Evolutionary conservation across 177 flowering plant genomes (phyloP), one percentile per base, ranked within the genome.

Genomic region (Vitis hybrid): DNA sequence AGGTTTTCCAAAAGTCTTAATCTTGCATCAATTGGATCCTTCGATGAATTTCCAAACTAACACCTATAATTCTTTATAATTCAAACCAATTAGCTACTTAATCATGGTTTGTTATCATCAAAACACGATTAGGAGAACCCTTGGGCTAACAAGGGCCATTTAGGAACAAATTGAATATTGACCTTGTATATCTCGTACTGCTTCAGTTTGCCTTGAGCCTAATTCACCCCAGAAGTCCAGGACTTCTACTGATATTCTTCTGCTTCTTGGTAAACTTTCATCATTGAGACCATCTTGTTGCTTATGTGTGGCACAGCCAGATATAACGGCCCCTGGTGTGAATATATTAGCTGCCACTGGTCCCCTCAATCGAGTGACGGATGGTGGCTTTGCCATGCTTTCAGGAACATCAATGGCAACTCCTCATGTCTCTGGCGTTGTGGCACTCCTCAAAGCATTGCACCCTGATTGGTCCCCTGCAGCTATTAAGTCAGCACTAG

Each of bases 271-370:
- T 15, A 11, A 67, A 17, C 21, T n/a, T 15, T 30, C 11, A 14
- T 52, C 50, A 52, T 15, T 66, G 59, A 14, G 19, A 64, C 49
- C 30, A 54, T 10, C 6, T 11, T 14, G 34, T 13, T 54, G 13
- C 18, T 21, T 45, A 26, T 59, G 51, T 56, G 64, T 39, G 45
- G 45, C 10, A 8, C 79, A 79, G 82, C 82, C 79, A 2, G 82
- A 79, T 68, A 64, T 79, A 57, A 66, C 69, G 1, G 82, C 77
- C 11, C 82, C 82, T 2, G 82, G 82, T 2, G 75, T 70, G 17
- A 67, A 61, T 15, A 74, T 79, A 49, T 21, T 78, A 65, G 82
- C 85, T 9, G 83, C 85, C 13, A 19, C 15, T 14, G 13, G 63
- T 13, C 74, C 74, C 21, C 34, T 21, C 19, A 49, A 54, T 48